phyloP scores from a whole-genome alignment of 139 green algal genomes.

The Chlamydomonas sphaeroides region DNA sequence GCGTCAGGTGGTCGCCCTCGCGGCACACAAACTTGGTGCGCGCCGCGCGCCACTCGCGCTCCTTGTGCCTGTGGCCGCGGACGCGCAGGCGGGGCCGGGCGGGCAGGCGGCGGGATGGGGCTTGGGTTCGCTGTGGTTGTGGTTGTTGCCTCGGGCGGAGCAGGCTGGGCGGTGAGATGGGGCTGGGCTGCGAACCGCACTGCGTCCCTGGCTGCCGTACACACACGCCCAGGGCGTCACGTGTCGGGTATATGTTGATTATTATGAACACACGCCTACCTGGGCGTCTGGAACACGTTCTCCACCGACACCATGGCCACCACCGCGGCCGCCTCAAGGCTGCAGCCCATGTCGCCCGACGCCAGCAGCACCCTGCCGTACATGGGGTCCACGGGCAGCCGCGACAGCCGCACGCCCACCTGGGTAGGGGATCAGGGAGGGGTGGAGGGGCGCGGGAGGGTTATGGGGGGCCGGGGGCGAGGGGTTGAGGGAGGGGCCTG shows the following conservation, averaged over 20 bases:
- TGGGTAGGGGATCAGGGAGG: not conserved
- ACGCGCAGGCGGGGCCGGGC: too few relatives aligned
- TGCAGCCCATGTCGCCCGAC: constrained; percentile 71
- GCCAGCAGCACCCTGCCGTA: constrained; percentile 74
- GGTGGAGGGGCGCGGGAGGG: not conserved
- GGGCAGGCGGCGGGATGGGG: not conserved
- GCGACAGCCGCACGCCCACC: constrained; percentile 68
- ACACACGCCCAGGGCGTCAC: too few relatives aligned
- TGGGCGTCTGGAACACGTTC: constrained; percentile 65
- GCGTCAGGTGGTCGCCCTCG: constrained; percentile 85
- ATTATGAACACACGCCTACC: too few relatives aligned
- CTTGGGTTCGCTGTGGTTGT: too few relatives aligned
- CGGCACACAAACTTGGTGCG: constrained; percentile 69
- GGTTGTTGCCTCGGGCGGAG: too few relatives aligned
- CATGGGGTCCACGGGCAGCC: constrained; percentile 89
- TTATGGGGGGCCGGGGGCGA: too few relatives aligned
- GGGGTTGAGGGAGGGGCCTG: too few relatives aligned
- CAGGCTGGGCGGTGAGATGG: too few relatives aligned
- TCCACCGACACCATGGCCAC: constrained; percentile 85
- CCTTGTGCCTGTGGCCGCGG: constrained; percentile 57
- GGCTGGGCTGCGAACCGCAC: too few relatives aligned
- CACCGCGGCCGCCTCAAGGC: constrained; percentile 70
- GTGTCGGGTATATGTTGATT: too few relatives aligned
- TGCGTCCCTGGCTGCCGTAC: too few relatives aligned
- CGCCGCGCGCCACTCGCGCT: constrained; percentile 69